Percentiles rank a stretch among this genome's conserved stretches.
phyloP scores from a whole-genome alignment of 2,329 filamentous ascomycete species.

The Phialemonium atrogriseum region DNA sequence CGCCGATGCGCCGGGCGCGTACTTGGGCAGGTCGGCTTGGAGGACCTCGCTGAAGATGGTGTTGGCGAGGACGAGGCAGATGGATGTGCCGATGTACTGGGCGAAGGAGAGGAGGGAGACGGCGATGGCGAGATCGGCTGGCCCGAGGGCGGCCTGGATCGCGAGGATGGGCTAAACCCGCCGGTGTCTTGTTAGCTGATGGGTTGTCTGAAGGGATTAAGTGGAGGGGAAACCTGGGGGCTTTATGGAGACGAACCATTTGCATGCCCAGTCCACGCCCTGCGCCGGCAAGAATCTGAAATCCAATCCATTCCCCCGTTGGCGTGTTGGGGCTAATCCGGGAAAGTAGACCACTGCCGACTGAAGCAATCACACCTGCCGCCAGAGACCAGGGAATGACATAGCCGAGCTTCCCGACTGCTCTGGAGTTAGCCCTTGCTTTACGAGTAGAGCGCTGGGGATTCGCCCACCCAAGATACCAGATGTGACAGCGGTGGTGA shows the following conservation, averaged over 20 bases:
- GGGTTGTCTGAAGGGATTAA: neutral
- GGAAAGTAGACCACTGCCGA: slow-evolving; percentile 14
- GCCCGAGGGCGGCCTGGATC: slow-evolving; percentile 14
- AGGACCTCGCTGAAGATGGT: slow-evolving; percentile 19
- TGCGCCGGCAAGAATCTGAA: slow-evolving; percentile 16
- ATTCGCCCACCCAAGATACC: slow-evolving; percentile 15
- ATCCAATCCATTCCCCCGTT: slow-evolving; percentile 12
- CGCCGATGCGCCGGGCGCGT: slow-evolving; percentile 18
- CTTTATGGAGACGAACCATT: slow-evolving; percentile 9
- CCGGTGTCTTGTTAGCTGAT: neutral
- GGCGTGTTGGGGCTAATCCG: slow-evolving; percentile 10
- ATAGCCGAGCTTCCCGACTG: slow-evolving; percentile 15
- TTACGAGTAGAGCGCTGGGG: too few relatives aligned
- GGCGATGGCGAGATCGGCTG: slow-evolving; percentile 14
- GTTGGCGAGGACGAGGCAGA: slow-evolving; percentile 16
- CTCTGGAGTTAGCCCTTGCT: neutral
- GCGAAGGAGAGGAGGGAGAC: slow-evolving; percentile 16
- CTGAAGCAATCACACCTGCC: slow-evolving; percentile 8
- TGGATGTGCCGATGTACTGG: slow-evolving; percentile 15
- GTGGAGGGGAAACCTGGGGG: neutral
- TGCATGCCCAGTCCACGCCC: slow-evolving; percentile 17
- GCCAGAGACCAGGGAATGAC: slow-evolving; percentile 12
- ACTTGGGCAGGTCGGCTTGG: slow-evolving; percentile 10
- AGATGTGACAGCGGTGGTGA: slow-evolving; percentile 11
- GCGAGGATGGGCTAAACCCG: slow-evolving; percentile 14